phyloP scores from a whole-genome alignment of 164 flowering plant genomes.

The Annona squamosa region DNA sequence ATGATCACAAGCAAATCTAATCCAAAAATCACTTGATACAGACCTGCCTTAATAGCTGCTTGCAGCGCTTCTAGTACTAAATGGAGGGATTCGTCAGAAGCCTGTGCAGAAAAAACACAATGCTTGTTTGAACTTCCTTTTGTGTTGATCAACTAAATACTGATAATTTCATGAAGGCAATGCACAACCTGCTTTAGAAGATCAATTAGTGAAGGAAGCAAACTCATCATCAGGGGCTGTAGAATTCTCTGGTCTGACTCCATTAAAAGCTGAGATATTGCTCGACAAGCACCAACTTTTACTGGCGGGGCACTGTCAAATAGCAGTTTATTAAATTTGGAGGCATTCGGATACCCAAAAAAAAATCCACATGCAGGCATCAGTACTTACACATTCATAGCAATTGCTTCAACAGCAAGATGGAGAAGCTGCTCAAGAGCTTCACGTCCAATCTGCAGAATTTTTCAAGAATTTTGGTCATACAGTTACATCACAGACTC shows the following conservation, averaged over 20 bases:
- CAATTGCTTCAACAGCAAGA: slow-evolving; percentile 59
- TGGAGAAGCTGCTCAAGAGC: slow-evolving; percentile 56
- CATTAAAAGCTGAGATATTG: slow-evolving; percentile 74
- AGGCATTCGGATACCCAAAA: not conserved
- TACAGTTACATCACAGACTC: not conserved
- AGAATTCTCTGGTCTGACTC: slow-evolving; percentile 40
- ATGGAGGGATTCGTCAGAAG: slow-evolving; percentile 88
- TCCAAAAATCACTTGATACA: slow-evolving; percentile 5
- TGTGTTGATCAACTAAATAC: not conserved
- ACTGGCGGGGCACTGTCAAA: slow-evolving; percentile 74
- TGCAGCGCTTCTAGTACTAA: slow-evolving; percentile 85
- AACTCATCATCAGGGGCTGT: slow-evolving; percentile 47
- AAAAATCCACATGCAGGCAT: not conserved
- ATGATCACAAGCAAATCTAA: not conserved
- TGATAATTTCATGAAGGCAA: not conserved
- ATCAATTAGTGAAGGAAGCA: slow-evolving; percentile 68
- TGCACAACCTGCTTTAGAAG: slow-evolving; percentile 70
- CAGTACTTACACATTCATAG: slow-evolving; percentile 62
- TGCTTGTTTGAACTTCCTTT: not conserved
- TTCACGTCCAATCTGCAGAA: slow-evolving; percentile 49
- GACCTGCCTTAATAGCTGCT: slow-evolving; percentile 74
- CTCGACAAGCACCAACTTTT: slow-evolving; percentile 88
- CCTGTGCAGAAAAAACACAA: slow-evolving; percentile 35
- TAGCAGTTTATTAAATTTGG: slow-evolving; percentile 7
- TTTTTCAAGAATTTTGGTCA: not conserved